Conservation (phyloP, 371 early-diverging fungal species). For the Mucor piriformis region DNA sequence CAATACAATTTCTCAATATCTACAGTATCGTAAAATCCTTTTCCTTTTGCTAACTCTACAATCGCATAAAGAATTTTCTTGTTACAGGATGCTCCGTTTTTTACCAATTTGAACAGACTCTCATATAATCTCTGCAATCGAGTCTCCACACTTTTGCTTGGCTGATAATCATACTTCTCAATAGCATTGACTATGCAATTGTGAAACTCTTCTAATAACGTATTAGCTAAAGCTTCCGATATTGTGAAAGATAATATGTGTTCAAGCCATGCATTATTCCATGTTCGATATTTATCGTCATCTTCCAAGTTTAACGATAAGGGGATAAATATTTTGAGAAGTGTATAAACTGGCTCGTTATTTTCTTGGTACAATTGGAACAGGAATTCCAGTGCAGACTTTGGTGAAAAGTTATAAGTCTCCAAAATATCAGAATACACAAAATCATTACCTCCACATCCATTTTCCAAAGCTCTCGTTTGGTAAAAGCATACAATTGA, state of each 20-base stretch:
- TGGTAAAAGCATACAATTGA: not conserved
- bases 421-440: not conserved
- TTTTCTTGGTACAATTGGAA: not conserved
- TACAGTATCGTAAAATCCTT: not conserved
- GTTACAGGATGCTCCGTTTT: not conserved
- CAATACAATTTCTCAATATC: not conserved
- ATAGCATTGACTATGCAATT: not conserved
- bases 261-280: not conserved
- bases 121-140: not conserved
- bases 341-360: not conserved
- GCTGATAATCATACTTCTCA: no score
- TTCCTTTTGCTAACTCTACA: not conserved
- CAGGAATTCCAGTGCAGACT: not conserved
- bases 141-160: not conserved
- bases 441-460: not conserved
- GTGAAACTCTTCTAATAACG: not conserved
- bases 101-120: not conserved
- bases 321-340: not conserved
- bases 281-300: not conserved
- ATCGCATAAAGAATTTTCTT: not conserved
- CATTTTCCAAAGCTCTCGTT: constrained; percentile 1
- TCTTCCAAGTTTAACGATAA: not conserved
- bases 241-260: not conserved
- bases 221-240: not conserved
- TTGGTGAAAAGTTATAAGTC: not conserved